Evolutionary conservation across 192 early-diverging fungal genomes (phyloP).

Genomic region (Phycomyces blakesleeanus): DNA sequence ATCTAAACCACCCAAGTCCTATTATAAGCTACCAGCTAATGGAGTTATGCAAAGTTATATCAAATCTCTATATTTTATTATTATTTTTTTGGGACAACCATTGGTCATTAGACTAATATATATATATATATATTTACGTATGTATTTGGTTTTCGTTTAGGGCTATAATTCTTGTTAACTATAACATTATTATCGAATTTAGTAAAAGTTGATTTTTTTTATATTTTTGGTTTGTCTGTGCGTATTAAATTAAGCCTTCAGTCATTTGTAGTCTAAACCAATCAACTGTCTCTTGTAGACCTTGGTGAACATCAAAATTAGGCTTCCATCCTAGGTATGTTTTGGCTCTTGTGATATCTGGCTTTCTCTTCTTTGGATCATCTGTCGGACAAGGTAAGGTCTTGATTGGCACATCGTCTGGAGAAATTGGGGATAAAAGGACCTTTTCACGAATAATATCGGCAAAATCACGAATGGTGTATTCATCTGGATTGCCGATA

Average conservation of each 20-base stretch:
- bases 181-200: too few relatives aligned
- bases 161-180: too few relatives aligned
- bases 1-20: too few relatives aligned
- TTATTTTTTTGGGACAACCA: too few relatives aligned
- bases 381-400: slow-evolving; percentile 65
- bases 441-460: slow-evolving; percentile 68
- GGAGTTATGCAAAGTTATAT: too few relatives aligned
- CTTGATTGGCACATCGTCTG: slow-evolving; percentile 41
- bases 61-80: too few relatives aligned
- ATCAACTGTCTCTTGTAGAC: slow-evolving; percentile 75
- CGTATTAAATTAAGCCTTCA: slow-evolving; percentile 10
- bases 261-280: slow-evolving; percentile 54
- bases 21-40: too few relatives aligned
- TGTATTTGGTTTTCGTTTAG: too few relatives aligned
- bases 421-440: slow-evolving; percentile 10
- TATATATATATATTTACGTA: too few relatives aligned
- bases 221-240: too few relatives aligned
- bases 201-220: too few relatives aligned
- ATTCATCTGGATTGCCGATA: slow-evolving; percentile 84
- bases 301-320: slow-evolving; percentile 67
- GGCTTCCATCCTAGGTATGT: slow-evolving; percentile 68
- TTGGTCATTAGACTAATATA: too few relatives aligned
- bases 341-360: slow-evolving; percentile 70
- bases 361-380: slow-evolving; percentile 75
- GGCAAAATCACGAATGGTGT: slow-evolving; percentile 78